Evolutionary conservation across 306 rosid genomes (phyloP).

Genomic region (Gastrolobium villosum): DNA sequence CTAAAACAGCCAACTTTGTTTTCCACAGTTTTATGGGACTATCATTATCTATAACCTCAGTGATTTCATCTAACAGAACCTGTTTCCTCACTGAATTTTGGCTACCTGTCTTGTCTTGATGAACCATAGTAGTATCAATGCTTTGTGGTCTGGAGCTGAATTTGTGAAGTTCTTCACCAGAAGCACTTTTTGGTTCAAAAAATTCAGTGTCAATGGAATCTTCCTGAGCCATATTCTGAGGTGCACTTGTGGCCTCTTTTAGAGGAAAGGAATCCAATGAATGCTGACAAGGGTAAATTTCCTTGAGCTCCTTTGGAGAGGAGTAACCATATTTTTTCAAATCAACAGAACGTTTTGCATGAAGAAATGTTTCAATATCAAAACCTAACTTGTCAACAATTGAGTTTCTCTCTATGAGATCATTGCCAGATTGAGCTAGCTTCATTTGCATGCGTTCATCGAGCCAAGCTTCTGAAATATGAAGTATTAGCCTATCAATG

Average conservation of each 20-base stretch:
- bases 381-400: slow-evolving; percentile 79
- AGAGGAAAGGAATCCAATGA: slow-evolving; percentile 72
- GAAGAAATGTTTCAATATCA: slow-evolving; percentile 86
- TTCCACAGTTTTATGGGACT: slow-evolving; percentile 62
- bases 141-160: slow-evolving; percentile 36
- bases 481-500: slow-evolving; percentile 68
- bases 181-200: slow-evolving; percentile 46
- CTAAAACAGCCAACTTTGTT: slow-evolving; percentile 51
- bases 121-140: slow-evolving; percentile 25
- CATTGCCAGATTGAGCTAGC: slow-evolving; percentile 47
- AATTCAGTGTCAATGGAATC: slow-evolving; percentile 53
- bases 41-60: slow-evolving; percentile 39
- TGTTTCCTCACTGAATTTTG: slow-evolving; percentile 42
- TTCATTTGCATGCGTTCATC: slow-evolving; percentile 86
- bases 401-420: slow-evolving; percentile 56
- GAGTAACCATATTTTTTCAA: slow-evolving; percentile 51
- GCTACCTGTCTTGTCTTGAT: slow-evolving; percentile 44
- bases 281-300: slow-evolving; percentile 56
- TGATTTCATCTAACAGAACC: slow-evolving; percentile 42
- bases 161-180: slow-evolving; percentile 43
- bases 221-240: slow-evolving; percentile 58
- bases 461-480: slow-evolving; percentile 91
- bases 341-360: slow-evolving; percentile 61
- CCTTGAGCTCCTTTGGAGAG: slow-evolving; percentile 58
- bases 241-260: slow-evolving; percentile 63